These are phyloP conservation scores for Ustilaginoidea virens DNA, from an alignment of 2,329 filamentous ascomycete genomes.

Conservation along the genomic window DNA sequence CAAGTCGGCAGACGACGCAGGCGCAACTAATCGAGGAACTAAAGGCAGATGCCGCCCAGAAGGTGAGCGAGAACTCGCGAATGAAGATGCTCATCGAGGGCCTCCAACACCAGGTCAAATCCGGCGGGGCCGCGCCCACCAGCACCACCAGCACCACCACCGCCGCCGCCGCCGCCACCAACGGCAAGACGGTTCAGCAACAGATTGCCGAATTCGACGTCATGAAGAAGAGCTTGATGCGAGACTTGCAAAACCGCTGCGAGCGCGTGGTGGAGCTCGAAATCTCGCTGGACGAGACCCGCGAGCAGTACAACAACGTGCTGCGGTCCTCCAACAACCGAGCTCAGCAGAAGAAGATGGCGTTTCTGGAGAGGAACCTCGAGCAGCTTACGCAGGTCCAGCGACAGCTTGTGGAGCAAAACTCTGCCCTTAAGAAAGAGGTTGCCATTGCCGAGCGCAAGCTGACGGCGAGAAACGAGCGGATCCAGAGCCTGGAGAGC, in stretches of 20 bases:
- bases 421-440: conserved; percentile 94
- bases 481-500: conserved; percentile 84
- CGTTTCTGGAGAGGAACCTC: conserved; percentile 93
- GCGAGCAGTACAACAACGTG: conserved; percentile 98
- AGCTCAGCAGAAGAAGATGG: conserved; percentile 99
- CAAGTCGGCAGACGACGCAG: conserved; percentile 59
- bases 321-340: conserved; percentile 93
- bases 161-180: conserved; percentile 44
- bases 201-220: conserved; percentile 97
- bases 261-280: conserved; percentile 96
- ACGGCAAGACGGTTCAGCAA: conserved; percentile 88
- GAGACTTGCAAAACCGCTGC: conserved; percentile 93
- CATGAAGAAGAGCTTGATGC: conserved; percentile 99
- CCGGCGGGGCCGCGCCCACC: conserved; percentile 38
- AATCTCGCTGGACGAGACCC: conserved; percentile 90
- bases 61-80: conserved; percentile 67
- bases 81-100: conserved; percentile 71
- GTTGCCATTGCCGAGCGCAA: conserved; percentile 97
- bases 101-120: conserved; percentile 58
- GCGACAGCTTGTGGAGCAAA: conserved; percentile 94
- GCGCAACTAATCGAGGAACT: conserved; percentile 61
- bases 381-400: conserved; percentile 97
- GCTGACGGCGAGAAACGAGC: conserved; percentile 88
- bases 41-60: conserved; percentile 58
- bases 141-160: no score